Evolutionary conservation across 495 filamentous ascomycete genomes (phyloP), one percentile per base, ranked within the genome.

Genomic region (Aspergillus wentii): DNA sequence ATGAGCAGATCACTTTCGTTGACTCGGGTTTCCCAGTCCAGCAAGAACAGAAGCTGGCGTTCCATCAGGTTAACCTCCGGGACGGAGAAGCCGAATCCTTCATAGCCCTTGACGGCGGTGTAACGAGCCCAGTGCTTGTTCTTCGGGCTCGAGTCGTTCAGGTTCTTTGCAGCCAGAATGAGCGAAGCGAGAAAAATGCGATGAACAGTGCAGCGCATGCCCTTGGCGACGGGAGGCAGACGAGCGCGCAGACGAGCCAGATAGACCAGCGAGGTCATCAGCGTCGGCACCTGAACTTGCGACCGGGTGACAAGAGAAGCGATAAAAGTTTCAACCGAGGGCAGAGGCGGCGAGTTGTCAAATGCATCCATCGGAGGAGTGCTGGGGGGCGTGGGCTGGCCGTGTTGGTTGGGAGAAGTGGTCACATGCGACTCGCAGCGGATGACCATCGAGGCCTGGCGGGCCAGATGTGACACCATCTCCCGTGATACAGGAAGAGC

Each of bases 41-140:
- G 67, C 32, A 97, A 77, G 71, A 86, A 90, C 26, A 97, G 80
- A 20, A 97, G 76, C 63, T 97, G 91, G 71, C 92, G 92, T 72
- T 97, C 91, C 91, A 97, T 97, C 33, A 95, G 74, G 69, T 96
- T 97, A 42, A 97, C 91, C 67, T 97, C 91, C 14, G 88, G 90
- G 30, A 89, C 71, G 32, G 80, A 89, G 73, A 97, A 98, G 44
- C 90, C 85, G 59, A 97, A 98, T 38, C 69, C 78, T 31, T 86
- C 84, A 56, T 67, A 84, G 32, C 81, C 82, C 48, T 82, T 78
- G 40, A 92, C 80, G 27, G 66, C 62, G 35, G 85, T 91, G 72
- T 97, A 98, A 41, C 76, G 80, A 18, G 92, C 89, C 92, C 92
- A 98, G 72, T 98, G 92, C 79, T 96, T 97, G 77, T 98, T 98